A percentile compares a stretch with the other conserved stretches of the same genome.
Evolutionary conservation across 73 alveolate species (phyloP).

Genomic region (Paramecium pentaurelia): DNA sequence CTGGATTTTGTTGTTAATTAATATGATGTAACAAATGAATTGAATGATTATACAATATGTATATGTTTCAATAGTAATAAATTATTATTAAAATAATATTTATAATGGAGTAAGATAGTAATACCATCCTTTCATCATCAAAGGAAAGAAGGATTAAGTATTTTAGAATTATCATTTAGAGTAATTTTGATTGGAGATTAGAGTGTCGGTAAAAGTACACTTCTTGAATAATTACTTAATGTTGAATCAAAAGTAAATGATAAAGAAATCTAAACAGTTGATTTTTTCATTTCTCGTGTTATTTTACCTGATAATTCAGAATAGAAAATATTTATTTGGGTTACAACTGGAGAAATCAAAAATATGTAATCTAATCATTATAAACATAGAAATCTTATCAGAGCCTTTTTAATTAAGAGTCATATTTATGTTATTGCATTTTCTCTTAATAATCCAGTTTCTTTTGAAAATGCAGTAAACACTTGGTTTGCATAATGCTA

Average conservation of each 20-base stretch:
- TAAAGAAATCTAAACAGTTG: not conserved
- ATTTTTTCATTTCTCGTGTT: not conserved
- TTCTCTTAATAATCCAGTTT: not conserved
- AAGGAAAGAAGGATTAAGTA: not conserved
- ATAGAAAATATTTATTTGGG: not conserved
- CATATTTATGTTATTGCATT: not conserved
- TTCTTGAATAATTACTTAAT: not conserved
- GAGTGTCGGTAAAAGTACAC: not conserved
- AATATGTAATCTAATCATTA: not conserved
- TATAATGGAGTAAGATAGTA: not conserved
- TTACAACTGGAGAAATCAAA: constrained; percentile 4
- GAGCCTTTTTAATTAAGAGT: not conserved
- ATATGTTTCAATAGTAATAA: not conserved
- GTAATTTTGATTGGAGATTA: not conserved
- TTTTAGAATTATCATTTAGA: not conserved
- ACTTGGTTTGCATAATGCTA: not conserved
- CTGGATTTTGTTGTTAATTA: not conserved
- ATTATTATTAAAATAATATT: not conserved
- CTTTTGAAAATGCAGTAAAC: too few species aligned
- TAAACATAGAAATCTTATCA: not conserved
- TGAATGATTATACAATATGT: not conserved
- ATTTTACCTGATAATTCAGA: not conserved
- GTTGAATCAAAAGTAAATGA: not conserved
- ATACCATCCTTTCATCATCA: not conserved
- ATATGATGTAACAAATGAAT: not conserved